These are phyloP conservation scores for Lotus japonicus DNA, from an alignment of 306 rosid species.

Conservation along the genomic window DNA sequence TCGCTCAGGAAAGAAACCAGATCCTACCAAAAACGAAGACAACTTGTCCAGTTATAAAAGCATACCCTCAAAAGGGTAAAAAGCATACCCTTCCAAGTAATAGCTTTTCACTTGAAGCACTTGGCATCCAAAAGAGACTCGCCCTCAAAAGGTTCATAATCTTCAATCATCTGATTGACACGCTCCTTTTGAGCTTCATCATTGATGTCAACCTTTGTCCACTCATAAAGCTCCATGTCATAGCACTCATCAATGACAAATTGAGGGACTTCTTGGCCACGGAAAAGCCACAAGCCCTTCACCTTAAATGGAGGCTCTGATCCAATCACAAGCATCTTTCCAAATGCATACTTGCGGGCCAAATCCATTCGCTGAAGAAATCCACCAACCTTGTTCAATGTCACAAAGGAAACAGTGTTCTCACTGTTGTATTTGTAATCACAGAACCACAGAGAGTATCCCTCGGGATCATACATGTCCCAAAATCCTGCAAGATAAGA, in stretches of 20 bases:
- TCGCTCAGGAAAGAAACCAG: no score
- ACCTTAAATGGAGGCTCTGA: slow-evolving; percentile 73
- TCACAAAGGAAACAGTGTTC: slow-evolving; percentile 70
- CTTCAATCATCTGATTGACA: slow-evolving; percentile 64
- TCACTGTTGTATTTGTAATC: slow-evolving; percentile 74
- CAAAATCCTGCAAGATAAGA: slow-evolving; percentile 54
- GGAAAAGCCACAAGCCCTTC: slow-evolving; percentile 88
- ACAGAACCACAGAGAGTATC: slow-evolving; percentile 84
- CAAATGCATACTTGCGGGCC: slow-evolving; percentile 76
- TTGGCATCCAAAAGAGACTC: slow-evolving; percentile 60
- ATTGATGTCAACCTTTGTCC: slow-evolving; percentile 63
- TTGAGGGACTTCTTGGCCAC: slow-evolving; percentile 65
- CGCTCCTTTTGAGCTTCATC: slow-evolving; percentile 73
- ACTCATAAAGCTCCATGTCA: slow-evolving; percentile 71
- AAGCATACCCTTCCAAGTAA: no score
- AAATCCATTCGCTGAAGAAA: slow-evolving; percentile 78
- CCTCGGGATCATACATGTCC: slow-evolving; percentile 89
- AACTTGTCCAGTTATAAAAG: no score
- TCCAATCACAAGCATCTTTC: slow-evolving; percentile 80
- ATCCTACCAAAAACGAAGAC: no score
- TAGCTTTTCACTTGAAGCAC: slow-evolving; percentile 46
- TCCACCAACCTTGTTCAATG: slow-evolving; percentile 69
- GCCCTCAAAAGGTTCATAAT: slow-evolving; percentile 55
- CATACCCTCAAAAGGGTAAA: no score
- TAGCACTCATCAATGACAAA: slow-evolving; percentile 72